Base-by-base conservation (phyloP, 1,284 basidiomycete genomes). In the Puccinia hordei region DNA sequence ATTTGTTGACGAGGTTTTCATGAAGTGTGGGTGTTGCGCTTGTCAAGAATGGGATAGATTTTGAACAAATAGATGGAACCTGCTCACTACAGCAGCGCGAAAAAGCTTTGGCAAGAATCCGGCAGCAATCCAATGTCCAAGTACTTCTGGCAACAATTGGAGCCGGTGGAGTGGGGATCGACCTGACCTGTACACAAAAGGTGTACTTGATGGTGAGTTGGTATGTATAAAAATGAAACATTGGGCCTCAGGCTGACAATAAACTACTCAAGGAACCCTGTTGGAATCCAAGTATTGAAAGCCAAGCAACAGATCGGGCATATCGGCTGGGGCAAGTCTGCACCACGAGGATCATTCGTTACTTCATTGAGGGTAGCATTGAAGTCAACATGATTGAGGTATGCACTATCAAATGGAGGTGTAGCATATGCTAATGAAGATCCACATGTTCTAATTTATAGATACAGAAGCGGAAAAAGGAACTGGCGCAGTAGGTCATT, bases 341-440 rank as follows among this genome's bases (percentile, higher is more conserved):
- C 24, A 66, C 63, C 5, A 66, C 63, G 1, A 33, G 38, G 9
- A 44, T 66, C 30, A 66, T 27, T 46, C 38, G 35, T n/a, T 66
- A 66, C 38, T 66, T 44, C 17, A 44, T 66, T 41, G 24, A 66
- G 24, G 63, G 38, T 1, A 66, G 63, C 17, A 66, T 66, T 44
- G 63, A 66, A 44, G 63, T 44, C 3, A 66, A 66, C 38, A n/a
- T 66, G 38, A 66, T 66, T 19, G 63, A 66, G 63, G 63, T 66
- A 15, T 5, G 38, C 12, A 5, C 30, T 66, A 9, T 12, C 57
- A 22, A 13, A 44, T 24, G 38, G 17, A 66, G 35, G 22, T 44
- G 4, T 66, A 38, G 9, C 15, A 6, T 38, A 46, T 6, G 38
- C 63, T 66, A n/a, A 66, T 66, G 63, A 46, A 66, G 4, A 44